Percentiles rank a stretch among this genome's conserved stretches.
These are phyloP conservation scores for Fusarium multiceps DNA, from an alignment of 2,329 filamentous ascomycete genomes.

Conservation along the genomic window DNA sequence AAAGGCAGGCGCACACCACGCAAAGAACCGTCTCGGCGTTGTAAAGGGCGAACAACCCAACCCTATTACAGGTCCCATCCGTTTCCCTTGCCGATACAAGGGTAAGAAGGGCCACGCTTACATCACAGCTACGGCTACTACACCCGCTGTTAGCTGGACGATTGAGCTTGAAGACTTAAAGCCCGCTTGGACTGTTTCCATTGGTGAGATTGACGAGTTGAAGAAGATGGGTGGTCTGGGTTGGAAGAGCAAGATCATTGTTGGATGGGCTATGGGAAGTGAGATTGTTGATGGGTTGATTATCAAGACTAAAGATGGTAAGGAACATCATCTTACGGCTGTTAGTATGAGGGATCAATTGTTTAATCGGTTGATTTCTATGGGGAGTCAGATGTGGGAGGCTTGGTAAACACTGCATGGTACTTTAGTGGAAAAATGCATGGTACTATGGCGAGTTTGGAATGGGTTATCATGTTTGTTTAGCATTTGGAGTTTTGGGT, in stretches of 20 bases:
- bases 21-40: conserved; percentile 78
- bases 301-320: conserved; percentile 68
- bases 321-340: conserved; percentile 73
- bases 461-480: neutral
- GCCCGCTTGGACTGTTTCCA: conserved; percentile 75
- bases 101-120: conserved; percentile 79
- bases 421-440: neutral
- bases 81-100: conserved; percentile 78
- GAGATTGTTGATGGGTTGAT: conserved; percentile 82
- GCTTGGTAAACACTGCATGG: conserved; percentile 63
- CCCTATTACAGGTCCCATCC: conserved; percentile 72
- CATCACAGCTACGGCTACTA: conserved; percentile 73
- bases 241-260: conserved; percentile 86
- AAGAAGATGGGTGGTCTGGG: conserved; percentile 84
- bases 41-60: conserved; percentile 59
- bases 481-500: conserved; percentile 20
- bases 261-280: conserved; percentile 80
- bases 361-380: conserved; percentile 81
- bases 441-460: neutral
- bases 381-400: conserved; percentile 87
- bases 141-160: conserved; percentile 74
- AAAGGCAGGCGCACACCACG: conserved; percentile 65
- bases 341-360: conserved; percentile 79
- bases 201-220: conserved; percentile 77
- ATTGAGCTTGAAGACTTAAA: conserved; percentile 66